Evolutionary conservation across 305 asterid genomes (phyloP).

Genomic region (Ruellia speciosa): DNA sequence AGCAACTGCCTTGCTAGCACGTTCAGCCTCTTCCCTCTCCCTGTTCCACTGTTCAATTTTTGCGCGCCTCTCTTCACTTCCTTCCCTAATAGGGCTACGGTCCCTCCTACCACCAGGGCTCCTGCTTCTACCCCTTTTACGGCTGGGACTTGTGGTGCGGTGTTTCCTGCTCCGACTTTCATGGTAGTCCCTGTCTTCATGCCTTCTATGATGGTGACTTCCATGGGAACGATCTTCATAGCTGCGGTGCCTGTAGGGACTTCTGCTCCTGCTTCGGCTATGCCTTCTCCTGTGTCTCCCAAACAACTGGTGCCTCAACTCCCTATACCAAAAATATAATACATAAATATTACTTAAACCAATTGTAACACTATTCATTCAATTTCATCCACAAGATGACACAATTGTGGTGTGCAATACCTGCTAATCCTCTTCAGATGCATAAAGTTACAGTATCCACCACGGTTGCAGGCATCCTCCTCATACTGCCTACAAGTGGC

Average conservation of each 20-base stretch:
- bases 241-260: conserved; percentile 89
- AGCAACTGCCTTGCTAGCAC: conserved; percentile 28
- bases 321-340: conserved; percentile 33
- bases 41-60: conserved; percentile 93
- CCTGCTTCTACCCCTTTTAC: conserved; percentile 62
- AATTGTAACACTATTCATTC: neutral
- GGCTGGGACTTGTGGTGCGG: conserved; percentile 56
- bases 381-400: neutral
- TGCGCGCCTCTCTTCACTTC: conserved; percentile 96
- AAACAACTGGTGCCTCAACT: conserved; percentile 73
- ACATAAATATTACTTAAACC: neutral
- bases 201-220: conserved; percentile 59
- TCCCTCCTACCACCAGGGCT: conserved; percentile 63
- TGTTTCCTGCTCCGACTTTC: conserved; percentile 72
- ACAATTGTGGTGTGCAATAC: conserved; percentile 24
- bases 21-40: conserved; percentile 72
- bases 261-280: conserved; percentile 73
- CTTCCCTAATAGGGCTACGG: conserved; percentile 78
- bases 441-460: conserved; percentile 98
- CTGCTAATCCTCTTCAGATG: conserved; percentile 93
- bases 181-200: conserved; percentile 58
- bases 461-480: conserved; percentile 93
- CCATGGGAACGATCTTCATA: conserved; percentile 70
- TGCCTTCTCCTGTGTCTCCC: conserved; percentile 59
- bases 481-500: conserved; percentile 98